Conservation (phyloP, 768 basidiomycete species). For the Podaxis sp. region DNA sequence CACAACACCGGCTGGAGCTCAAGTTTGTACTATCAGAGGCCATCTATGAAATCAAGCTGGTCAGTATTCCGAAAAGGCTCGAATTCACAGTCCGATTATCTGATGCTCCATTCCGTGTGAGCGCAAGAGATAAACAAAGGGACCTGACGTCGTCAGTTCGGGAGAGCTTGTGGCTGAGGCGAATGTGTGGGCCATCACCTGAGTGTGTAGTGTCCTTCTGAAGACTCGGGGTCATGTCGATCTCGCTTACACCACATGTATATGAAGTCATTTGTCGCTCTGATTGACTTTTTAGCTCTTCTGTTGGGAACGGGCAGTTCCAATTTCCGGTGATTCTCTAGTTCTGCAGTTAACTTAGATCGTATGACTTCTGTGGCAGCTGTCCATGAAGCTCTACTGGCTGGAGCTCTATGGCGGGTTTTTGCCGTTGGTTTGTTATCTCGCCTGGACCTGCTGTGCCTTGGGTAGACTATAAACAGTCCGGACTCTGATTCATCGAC, state of each 20-base stretch:
- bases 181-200: not conserved
- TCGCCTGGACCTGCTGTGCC: not conserved
- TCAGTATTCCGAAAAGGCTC: not conserved
- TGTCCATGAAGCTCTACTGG: not conserved
- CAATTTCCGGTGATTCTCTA: not conserved
- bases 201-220: not conserved
- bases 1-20: not conserved
- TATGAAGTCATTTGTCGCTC: not conserved
- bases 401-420: not conserved
- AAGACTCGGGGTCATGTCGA: not conserved
- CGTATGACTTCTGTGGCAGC: not conserved
- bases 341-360: not conserved
- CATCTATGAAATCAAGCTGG: not conserved
- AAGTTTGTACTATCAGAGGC: not conserved
- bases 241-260: not conserved
- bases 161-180: not conserved
- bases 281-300: not conserved
- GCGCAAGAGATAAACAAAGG: not conserved
- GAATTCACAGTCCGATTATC: not conserved
- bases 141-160: not conserved
- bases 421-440: not conserved
- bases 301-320: not conserved
- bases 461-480: not conserved
- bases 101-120: not conserved
- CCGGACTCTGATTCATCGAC: not conserved